phyloP scores from a whole-genome alignment of 129 eudicot genomes.

The Calendula officinalis region DNA sequence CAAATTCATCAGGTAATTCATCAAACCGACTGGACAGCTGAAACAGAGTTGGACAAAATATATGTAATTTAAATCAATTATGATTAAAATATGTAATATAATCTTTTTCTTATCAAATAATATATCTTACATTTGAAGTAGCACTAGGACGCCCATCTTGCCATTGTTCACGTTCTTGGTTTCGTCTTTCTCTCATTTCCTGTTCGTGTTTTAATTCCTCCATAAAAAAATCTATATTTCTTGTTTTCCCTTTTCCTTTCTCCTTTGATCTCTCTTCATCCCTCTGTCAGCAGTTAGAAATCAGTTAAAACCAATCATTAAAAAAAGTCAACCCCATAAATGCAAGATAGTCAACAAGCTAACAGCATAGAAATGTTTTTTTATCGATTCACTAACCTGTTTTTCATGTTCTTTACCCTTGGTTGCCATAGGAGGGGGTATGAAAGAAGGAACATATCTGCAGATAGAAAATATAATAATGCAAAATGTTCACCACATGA shows the following conservation, averaged over 20 bases:
- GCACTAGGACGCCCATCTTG: constrained; percentile 75
- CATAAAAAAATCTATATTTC: constrained; percentile 92
- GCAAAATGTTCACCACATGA: constrained; percentile 32
- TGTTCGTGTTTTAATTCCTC: constrained; percentile 95
- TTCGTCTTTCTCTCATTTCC: constrained; percentile 90
- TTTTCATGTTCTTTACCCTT: constrained; percentile 84
- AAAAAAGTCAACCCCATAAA: neutral
- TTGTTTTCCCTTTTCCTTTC: constrained; percentile 77
- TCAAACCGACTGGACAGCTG: constrained; percentile 89
- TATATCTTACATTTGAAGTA: constrained; percentile 56
- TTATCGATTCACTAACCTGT: constrained; percentile 48
- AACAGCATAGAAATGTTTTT: constrained; percentile 3
- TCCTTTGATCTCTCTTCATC: constrained; percentile 93
- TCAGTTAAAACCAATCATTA: neutral
- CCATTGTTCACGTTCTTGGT: constrained; percentile 90
- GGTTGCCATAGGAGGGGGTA: constrained; percentile 96
- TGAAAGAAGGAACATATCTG: constrained; percentile 98
- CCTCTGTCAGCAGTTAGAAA: constrained; percentile 35
- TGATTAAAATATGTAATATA: too few relatives aligned
- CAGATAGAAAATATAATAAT: constrained; percentile 36
- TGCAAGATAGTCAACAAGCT: constrained; percentile 13
- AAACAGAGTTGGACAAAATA: neutral
- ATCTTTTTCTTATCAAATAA: neutral
- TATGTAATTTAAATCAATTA: neutral
- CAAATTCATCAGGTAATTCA: constrained; percentile 96